A percentile compares a stretch with the other conserved stretches of the same genome.
Conservation (phyloP, 371 early-diverging fungal species). For the Mortierella sp. region DNA sequence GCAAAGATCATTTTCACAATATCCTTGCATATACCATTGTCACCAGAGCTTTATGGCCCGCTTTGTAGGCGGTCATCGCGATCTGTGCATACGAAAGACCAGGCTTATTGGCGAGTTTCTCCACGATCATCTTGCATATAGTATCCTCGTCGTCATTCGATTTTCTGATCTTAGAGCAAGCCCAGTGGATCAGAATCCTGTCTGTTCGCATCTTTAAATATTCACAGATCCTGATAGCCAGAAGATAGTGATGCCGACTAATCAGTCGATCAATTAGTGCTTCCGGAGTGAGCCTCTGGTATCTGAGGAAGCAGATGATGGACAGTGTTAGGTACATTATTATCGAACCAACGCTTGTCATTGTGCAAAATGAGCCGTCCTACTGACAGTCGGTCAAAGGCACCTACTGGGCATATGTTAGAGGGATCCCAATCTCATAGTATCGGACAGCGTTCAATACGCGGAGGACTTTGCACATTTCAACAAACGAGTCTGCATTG, state of each 20-base stretch:
- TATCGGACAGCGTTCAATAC: conserved; percentile 90
- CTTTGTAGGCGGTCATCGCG: conserved; percentile 90
- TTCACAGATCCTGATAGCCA: conserved; percentile 89
- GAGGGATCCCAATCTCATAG: conserved; percentile 88
- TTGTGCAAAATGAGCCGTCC: not conserved
- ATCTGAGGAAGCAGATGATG: conserved; percentile 60
- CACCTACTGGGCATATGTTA: conserved; percentile 87
- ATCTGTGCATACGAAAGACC: conserved; percentile 91
- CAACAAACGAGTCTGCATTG: conserved; percentile 87
- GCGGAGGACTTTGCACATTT: conserved; percentile 86
- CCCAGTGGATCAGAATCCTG: conserved; percentile 94
- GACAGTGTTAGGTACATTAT: not conserved
- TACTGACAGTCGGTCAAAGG: too few species aligned
- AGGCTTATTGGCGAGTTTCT: conserved; percentile 77
- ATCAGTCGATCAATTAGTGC: conserved; percentile 84
- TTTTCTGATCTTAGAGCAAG: conserved; percentile 91
- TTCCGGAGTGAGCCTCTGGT: conserved; percentile 79
- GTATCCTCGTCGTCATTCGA: conserved; percentile 90
- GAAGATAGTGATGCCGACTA: conserved; percentile 83
- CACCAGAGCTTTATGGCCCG: conserved; percentile 90
- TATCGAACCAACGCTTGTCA: not conserved
- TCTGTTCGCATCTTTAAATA: conserved; percentile 85
- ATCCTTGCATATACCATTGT: conserved; percentile 69
- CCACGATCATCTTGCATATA: conserved; percentile 80
- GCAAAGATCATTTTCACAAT: not conserved